Percentiles rank a stretch among this genome's conserved stretches.
These are phyloP conservation scores for Stellera chamaejasme DNA, from an alignment of 345 rosid species.

Conservation along the genomic window DNA sequence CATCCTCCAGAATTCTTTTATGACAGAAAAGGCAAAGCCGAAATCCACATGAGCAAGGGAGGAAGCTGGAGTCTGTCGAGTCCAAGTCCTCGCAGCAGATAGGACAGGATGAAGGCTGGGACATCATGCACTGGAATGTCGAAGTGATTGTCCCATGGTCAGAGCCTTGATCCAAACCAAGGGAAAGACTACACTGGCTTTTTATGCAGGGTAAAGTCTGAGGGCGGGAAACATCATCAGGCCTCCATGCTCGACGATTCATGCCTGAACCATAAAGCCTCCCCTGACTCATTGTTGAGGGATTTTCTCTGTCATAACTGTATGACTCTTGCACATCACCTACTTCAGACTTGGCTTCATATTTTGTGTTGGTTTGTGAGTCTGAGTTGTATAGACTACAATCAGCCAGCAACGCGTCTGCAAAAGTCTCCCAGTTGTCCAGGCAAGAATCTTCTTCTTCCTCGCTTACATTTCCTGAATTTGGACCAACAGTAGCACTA, in stretches of 20 bases:
- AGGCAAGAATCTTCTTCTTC: conserved; percentile 31
- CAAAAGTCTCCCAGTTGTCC: conserved; percentile 30
- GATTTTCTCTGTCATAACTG: background rate
- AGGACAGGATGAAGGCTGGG: conserved; percentile 21
- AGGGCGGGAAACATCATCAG: conserved; percentile 13
- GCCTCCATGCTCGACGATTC: conserved; percentile 17
- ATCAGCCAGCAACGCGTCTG: conserved; percentile 25
- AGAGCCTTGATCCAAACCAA: conserved; percentile 7
- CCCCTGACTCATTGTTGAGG: conserved; percentile 1
- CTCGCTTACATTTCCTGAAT: conserved; percentile 20
- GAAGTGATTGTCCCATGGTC: conserved; percentile 10
- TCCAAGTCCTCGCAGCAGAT: conserved; percentile 37
- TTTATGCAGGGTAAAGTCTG: conserved; percentile 11
- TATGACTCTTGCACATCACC: conserved; percentile 1
- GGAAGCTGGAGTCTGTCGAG: conserved; percentile 31
- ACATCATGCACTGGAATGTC: conserved; percentile 7
- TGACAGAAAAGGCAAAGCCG: conserved; percentile 39
- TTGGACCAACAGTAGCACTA: conserved; percentile 14
- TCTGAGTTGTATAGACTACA: conserved; percentile 4
- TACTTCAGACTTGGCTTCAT: conserved; percentile 6
- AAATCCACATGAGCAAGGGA: conserved; percentile 37
- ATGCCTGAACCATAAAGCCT: background rate
- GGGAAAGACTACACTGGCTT: conserved; percentile 9
- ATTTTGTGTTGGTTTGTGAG: background rate
- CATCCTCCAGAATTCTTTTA: conserved; percentile 25